Evolutionary conservation across 2,329 filamentous ascomycete species (phyloP), one percentile per base, ranked within the genome.

Genomic region (Stachybotrys chartarum): DNA sequence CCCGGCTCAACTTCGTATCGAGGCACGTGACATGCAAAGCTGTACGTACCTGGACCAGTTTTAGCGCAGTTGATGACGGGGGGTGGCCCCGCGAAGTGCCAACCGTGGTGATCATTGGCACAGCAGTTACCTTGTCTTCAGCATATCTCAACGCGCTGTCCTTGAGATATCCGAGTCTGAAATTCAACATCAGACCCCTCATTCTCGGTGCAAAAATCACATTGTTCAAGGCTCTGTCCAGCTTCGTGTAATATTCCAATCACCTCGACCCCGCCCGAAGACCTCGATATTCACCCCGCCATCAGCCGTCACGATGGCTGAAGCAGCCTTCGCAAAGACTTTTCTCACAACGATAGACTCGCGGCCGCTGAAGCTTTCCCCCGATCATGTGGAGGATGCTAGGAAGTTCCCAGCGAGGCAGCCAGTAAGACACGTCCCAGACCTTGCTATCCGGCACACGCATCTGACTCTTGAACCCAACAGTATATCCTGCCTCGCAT

Each of bases 331-430:
- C 71, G 88, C 91, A 63, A 91, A 88, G 73, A 80, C 84, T 35
- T 97, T 96, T 72, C 85, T 99, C 63, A 78, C 85, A 53, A 82
- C 84, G 24, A 83, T 97, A 59, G 91, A 96, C 73, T 82, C 85
- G 58, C 85, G 87, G 52, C 88, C 91, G 7, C 72, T 85, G 64
- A 95, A 92, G 77, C 82, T 97, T 60, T 85, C 87, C n/a, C 78
- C 89, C 60, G 91, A 97, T 71, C 88, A 97, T 83, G 86, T 95
- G 71, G 90, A 93, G 72, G 90, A 97, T 68, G 85, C 90, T 52
- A 86, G 85, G 64, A 84, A 80, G 61, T 92, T 93, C 69, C 88
- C 90, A 30, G 77, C 88, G 30, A 84, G 88, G 59, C 80, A 85
- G 61, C 87, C 91, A 16, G 93, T 97, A 82, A 42, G 67, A 39